Conservation (phyloP, 305 asterid genomes). For the Fraxinus angustifolia region DNA sequence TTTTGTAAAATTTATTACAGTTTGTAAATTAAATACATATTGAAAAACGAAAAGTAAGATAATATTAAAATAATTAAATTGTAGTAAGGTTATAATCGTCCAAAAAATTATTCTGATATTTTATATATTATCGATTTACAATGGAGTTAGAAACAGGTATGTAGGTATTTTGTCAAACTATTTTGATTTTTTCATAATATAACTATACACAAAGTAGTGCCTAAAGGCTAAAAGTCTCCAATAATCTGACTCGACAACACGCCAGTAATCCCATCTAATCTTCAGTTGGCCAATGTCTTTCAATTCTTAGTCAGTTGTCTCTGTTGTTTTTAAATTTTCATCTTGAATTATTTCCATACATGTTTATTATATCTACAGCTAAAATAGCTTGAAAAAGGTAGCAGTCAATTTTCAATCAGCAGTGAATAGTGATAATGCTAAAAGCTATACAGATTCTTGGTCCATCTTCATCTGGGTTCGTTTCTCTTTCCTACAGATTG, state of each 20-base stretch:
- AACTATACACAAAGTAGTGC: background rate
- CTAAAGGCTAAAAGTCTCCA: background rate
- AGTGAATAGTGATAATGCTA: slow-evolving; percentile 40
- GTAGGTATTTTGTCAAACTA: background rate
- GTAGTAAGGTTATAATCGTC: too few species aligned
- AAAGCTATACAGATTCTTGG: slow-evolving; percentile 72
- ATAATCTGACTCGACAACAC: background rate
- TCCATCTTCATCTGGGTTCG: slow-evolving; percentile 53
- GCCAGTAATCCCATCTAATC: slow-evolving; percentile 5
- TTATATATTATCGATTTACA: too few species aligned
- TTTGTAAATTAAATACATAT: too few species aligned
- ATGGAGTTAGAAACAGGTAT: background rate
- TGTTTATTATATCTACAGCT: background rate
- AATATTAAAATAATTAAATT: too few species aligned
- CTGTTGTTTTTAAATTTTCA: slow-evolving; percentile 9
- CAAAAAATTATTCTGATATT: too few species aligned
- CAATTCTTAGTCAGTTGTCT: background rate
- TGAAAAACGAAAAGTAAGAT: too few species aligned
- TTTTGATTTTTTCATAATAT: background rate
- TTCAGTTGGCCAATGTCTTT: slow-evolving; percentile 18
- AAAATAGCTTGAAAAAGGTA: slow-evolving; percentile 10
- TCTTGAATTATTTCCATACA: slow-evolving; percentile 14
- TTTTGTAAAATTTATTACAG: too few species aligned
- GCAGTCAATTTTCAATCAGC: slow-evolving; percentile 4
- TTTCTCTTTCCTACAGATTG: slow-evolving; percentile 45